Evolutionary conservation across 257 asterid species (phyloP).

Genomic region (Fraxinus cuspidata): DNA sequence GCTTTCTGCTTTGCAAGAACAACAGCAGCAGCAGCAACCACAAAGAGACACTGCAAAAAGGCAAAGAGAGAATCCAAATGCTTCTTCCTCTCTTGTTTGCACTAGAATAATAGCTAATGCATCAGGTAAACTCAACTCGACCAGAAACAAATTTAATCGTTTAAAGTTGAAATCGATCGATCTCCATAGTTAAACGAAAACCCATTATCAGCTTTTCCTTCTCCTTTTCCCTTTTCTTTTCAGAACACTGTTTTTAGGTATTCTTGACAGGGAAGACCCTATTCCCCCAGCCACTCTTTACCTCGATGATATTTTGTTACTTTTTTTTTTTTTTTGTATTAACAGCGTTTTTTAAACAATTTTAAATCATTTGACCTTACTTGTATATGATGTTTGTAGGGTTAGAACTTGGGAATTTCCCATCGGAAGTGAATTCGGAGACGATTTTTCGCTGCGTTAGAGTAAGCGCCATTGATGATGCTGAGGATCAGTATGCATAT

Average conservation of each 20-base stretch:
- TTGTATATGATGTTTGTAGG: slow-evolving; percentile 39
- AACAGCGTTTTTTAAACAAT: too few relatives aligned
- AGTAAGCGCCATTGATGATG: slow-evolving; percentile 74
- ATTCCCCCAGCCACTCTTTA: slow-evolving; percentile 22
- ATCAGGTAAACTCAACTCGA: slow-evolving; percentile 39
- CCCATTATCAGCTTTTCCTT: slow-evolving; percentile 32
- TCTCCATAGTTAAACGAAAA: slow-evolving; percentile 14
- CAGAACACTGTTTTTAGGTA: slow-evolving; percentile 49
- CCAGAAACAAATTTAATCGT: neutral
- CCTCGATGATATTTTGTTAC: neutral
- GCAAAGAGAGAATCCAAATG: slow-evolving; percentile 44
- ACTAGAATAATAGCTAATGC: slow-evolving; percentile 50
- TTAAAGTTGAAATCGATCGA: slow-evolving; percentile 25
- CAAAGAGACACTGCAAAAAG: slow-evolving; percentile 38
- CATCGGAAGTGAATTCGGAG: slow-evolving; percentile 69
- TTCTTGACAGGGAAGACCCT: slow-evolving; percentile 44
- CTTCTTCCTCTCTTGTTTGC: slow-evolving; percentile 57
- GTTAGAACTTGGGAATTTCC: slow-evolving; percentile 81
- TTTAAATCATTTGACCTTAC: neutral
- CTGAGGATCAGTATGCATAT: slow-evolving; percentile 76
- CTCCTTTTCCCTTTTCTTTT: slow-evolving; percentile 19
- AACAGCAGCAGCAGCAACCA: slow-evolving; percentile 27
- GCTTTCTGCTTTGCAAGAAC: slow-evolving; percentile 36
- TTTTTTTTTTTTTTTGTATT: too few relatives aligned
- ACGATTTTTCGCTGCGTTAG: slow-evolving; percentile 85